Base-by-base conservation (phyloP, 2,329 filamentous ascomycete species). In the Paramyrothecium roridum region DNA sequence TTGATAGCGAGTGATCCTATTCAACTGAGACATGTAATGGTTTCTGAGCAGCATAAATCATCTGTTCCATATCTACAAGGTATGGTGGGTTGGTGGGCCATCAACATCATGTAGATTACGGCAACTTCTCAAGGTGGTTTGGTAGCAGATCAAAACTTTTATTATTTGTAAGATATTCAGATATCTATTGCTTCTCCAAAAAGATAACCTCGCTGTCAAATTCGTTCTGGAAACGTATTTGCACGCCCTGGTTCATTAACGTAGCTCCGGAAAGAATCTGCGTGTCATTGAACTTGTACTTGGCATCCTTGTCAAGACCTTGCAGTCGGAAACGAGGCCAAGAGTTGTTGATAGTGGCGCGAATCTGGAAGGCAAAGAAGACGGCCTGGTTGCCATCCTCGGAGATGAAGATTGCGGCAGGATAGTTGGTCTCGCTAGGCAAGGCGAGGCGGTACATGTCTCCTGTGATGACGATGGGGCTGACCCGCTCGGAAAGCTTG, bases 171-270 rank as follows among this genome's bases (percentile, higher is more conserved):
- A n/a, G n/a, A n/a, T n/a, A n/a, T n/a, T n/a, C n/a, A n/a, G n/a
- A 30, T 30, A 30, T 23, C 48, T 50, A 50, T 22, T 50, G 48
- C 60, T 60, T 84, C 59, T 83, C 74, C 55, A 88, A 61, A 52
- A 82, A 75, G 6, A 87, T 73, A 22, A 87, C 69, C 59, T 74
- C 75, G 59, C 84, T 87, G 58, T 82, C 76, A 59, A 83, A 86
- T 59, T 86, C 83, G 1, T 69, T 71, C 1, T 70, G 61, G 59
- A 84, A 80, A 4, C 67, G 59, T 65, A 79, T 73, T 67, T 85
- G 82, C 40, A 88, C 62, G 0, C 85, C 85, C 2, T 75, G 73
- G 58, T 85, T 87, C 82, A 87, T 86, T 62, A 87, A 72, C 8
- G 82, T 86, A 11, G 78, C 76, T 0, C 85, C 85, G 0, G 79